phyloP scores from a whole-genome alignment of 306 rosid genomes.

The Inga leiocalycina region DNA sequence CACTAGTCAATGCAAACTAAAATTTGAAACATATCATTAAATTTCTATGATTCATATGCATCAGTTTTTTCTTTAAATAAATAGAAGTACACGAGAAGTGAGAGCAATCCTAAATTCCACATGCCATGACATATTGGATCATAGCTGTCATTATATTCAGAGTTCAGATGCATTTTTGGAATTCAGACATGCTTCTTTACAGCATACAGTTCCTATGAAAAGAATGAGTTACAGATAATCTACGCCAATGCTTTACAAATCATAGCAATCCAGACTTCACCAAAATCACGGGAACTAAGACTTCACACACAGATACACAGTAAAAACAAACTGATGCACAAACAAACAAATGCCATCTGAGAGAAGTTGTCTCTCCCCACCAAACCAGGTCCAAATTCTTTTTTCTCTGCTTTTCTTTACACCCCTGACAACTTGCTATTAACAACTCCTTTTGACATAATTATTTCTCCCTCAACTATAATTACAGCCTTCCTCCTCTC shows the following conservation, averaged over 20 bases:
- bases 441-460: neutral
- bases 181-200: neutral
- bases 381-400: neutral
- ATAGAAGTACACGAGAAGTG: neutral
- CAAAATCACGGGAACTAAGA: neutral
- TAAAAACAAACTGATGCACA: neutral
- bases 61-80: neutral
- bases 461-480: neutral
- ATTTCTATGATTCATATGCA: constrained; percentile 10
- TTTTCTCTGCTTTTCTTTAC: neutral
- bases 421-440: neutral
- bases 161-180: constrained; percentile 2
- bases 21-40: neutral
- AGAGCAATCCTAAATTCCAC: neutral
- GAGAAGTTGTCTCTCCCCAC: neutral
- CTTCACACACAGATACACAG: neutral
- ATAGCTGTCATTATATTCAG: neutral
- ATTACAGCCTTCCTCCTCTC: neutral
- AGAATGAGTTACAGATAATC: neutral
- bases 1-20: constrained; percentile 1
- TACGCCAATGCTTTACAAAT: neutral
- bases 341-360: neutral
- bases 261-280: neutral
- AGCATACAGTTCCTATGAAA: neutral
- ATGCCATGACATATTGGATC: neutral